phyloP scores from a whole-genome alignment of 495 filamentous ascomycete species.

The Apiosordaria backusii region DNA sequence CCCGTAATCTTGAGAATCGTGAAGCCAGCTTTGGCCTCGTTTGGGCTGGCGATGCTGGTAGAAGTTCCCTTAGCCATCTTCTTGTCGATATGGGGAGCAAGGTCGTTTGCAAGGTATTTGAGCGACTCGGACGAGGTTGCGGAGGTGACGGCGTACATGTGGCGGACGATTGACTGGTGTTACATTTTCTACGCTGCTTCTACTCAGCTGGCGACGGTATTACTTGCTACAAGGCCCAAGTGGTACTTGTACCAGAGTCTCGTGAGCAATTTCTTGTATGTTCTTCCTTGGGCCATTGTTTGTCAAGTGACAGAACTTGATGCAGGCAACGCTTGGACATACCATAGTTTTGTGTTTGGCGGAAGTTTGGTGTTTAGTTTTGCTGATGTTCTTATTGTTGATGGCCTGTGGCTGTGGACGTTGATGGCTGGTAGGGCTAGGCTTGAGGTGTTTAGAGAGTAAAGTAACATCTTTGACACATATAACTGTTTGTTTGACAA shows the following conservation, averaged over 20 bases:
- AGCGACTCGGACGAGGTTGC: constrained; percentile 54
- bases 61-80: constrained; percentile 63
- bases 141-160: constrained; percentile 63
- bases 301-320: constrained; percentile 49
- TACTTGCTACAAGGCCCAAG: constrained; percentile 60
- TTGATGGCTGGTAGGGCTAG: constrained; percentile 47
- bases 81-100: constrained; percentile 55
- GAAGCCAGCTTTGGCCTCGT: constrained; percentile 54
- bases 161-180: constrained; percentile 68
- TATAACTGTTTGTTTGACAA: background rate
- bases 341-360: constrained; percentile 64
- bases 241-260: constrained; percentile 69
- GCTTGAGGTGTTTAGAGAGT: constrained; percentile 14
- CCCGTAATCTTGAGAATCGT: constrained; percentile 39
- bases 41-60: constrained; percentile 49
- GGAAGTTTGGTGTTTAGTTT: constrained; percentile 67
- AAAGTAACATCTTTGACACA: background rate
- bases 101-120: constrained; percentile 59
- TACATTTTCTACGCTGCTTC: constrained; percentile 70
- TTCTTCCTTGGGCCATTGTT: constrained; percentile 68
- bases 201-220: constrained; percentile 61
- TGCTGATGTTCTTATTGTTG: constrained; percentile 50
- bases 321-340: constrained; percentile 60
- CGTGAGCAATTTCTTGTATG: constrained; percentile 61
- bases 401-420: constrained; percentile 54